Evolutionary conservation across 306 rosid genomes (phyloP), one percentile per base, ranked within the genome.

Genomic region (Lablab purpureus): DNA sequence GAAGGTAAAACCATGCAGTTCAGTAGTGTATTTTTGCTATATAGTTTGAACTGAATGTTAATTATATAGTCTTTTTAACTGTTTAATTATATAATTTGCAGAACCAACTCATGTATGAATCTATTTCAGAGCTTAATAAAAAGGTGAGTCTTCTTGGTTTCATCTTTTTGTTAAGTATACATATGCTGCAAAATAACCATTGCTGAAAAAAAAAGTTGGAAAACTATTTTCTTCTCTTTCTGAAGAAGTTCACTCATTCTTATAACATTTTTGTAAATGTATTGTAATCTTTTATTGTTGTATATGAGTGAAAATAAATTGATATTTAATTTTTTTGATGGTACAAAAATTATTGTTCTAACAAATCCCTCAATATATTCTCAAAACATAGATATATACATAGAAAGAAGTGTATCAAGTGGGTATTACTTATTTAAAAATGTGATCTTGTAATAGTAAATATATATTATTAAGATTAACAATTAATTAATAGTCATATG

Each of bases 31-130:
- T 28, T 17, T 15, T 41, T 37, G 47, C 7, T 6, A 10, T 69
- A 10, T 36, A 36, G 52, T 83, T 79, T 80, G 8, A 49, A 60
- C 9, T 19, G 10, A 36, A 49, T 67, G 37, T 10, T 12, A 1
- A n/a, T n/a, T 34, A 34, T 34, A 67, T 34, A 34, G 41, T 67
- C 9, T 41, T 22, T 55, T 5, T 56, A 17, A 49, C 15, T 37
- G 7, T 63, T 64, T 79, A 71, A 37, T 40, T 70, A 30, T 75
- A 27, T 58, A 27, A 15, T 41, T 67, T 17, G 77, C 92, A 94
- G 98, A 91, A 92, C 70, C 96, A 89, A 58, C 74, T 92, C 77
- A 90, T 94, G 93, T 47, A 84, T 73, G 97, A 94, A 72, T 87
- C 91, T 22, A 88, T 94, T 74, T 87, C 97, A 14, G 88, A 78